Conservation (phyloP, 345 rosid genomes). For the Raphanus raphanistrum region DNA sequence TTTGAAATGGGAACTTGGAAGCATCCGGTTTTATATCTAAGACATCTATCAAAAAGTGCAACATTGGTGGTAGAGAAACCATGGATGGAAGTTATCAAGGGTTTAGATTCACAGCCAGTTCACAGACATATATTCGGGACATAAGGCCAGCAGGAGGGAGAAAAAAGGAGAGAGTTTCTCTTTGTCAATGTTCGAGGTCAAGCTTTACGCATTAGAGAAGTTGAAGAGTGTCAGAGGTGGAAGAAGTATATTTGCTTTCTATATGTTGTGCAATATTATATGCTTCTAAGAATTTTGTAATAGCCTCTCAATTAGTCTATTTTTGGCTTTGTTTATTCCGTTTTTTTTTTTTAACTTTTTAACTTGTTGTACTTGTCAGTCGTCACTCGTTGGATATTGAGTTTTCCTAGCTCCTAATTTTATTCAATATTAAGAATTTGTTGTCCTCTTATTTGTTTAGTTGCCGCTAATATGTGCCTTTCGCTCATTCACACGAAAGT, state of each 20-base stretch:
- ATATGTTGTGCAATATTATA: constrained; percentile 9
- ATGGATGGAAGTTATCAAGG: constrained; percentile 83
- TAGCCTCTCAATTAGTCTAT: background rate
- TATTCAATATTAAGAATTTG: background rate
- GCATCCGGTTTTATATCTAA: constrained; percentile 79
- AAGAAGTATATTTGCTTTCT: constrained; percentile 5
- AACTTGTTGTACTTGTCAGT: background rate
- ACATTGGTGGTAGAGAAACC: constrained; percentile 86
- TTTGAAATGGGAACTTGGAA: constrained; percentile 71
- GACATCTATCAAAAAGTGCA: constrained; percentile 70
- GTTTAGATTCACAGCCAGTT: constrained; percentile 72
- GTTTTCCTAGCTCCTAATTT: background rate
- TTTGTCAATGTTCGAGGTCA: background rate
- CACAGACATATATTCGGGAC: constrained; percentile 95
- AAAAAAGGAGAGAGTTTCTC: constrained; percentile 4
- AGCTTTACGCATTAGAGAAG: background rate
- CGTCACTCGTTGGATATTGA: background rate
- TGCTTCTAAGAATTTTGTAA: constrained; percentile 23
- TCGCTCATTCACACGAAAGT: background rate
- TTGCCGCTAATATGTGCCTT: background rate
- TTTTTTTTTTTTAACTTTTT: background rate
- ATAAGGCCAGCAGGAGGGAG: constrained; percentile 26
- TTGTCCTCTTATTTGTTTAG: background rate
- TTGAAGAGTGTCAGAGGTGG: background rate
- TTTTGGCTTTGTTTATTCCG: background rate